A percentile compares a stretch with the other conserved stretches of the same genome.
Conservation (phyloP, 1,284 basidiomycete species). For the Puccinia polysora region DNA sequence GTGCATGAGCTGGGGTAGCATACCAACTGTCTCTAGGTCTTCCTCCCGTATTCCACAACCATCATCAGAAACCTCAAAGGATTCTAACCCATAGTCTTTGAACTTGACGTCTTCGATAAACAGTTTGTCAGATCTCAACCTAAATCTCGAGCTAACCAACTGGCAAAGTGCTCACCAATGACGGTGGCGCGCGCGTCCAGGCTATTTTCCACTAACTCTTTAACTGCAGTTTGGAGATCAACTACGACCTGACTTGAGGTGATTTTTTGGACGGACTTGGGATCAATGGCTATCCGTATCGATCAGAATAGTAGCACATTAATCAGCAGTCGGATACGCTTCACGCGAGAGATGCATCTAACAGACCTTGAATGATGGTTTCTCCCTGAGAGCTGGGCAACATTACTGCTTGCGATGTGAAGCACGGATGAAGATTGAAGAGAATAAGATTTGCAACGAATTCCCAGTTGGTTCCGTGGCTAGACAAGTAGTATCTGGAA, state of each 20-base stretch:
- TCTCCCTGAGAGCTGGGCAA: too few relatives aligned
- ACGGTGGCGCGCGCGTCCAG: slow-evolving; percentile 83
- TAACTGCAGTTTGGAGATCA: slow-evolving; percentile 84
- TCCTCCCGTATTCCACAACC: slow-evolving; percentile 74
- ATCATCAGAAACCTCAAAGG: slow-evolving; percentile 87
- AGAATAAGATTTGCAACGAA: too few relatives aligned
- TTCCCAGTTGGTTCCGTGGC: too few relatives aligned
- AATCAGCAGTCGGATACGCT: too few relatives aligned
- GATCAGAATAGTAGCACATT: slow-evolving; percentile 1
- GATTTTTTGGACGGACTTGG: slow-evolving; percentile 71
- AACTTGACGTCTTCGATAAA: slow-evolving; percentile 77
- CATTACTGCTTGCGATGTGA: too few relatives aligned
- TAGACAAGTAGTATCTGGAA: too few relatives aligned
- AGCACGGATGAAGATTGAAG: too few relatives aligned
- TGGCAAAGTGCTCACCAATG: slow-evolving; percentile 62
- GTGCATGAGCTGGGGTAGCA: slow-evolving; percentile 49
- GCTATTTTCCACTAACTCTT: slow-evolving; percentile 95
- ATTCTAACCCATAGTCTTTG: slow-evolving; percentile 78
- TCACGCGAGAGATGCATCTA: too few relatives aligned
- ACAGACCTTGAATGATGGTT: too few relatives aligned
- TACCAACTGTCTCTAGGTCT: slow-evolving; percentile 75
- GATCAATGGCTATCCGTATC: slow-evolving; percentile 63
- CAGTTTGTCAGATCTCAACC: too few relatives aligned
- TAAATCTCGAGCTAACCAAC: not conserved
- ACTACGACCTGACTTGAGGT: slow-evolving; percentile 92